These are phyloP conservation scores for Tulasnella calospora DNA, from an alignment of 768 basidiomycete genomes.

Conservation along the genomic window DNA sequence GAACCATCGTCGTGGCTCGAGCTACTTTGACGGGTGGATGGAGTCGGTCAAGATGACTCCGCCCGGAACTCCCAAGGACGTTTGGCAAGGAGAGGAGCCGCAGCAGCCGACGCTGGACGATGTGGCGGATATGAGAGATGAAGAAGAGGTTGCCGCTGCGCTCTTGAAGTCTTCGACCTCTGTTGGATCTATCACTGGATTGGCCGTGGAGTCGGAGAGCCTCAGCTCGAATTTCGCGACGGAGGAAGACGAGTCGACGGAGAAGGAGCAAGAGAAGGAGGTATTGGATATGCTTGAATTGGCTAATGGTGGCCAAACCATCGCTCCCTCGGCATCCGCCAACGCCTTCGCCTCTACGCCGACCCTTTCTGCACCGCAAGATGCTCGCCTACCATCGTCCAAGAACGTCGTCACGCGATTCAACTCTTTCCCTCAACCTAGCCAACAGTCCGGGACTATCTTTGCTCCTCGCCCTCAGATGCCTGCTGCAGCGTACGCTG, in stretches of 20 bases:
- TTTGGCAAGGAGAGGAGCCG: not conserved
- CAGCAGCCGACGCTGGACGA: not conserved
- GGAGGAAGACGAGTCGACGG: not conserved
- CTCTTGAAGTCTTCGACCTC: not conserved
- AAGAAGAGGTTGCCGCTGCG: constrained; percentile 2
- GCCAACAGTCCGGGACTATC: not conserved
- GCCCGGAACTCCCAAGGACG: not conserved
- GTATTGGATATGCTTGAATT: not conserved
- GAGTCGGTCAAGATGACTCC: constrained; percentile 10
- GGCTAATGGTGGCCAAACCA: not conserved
- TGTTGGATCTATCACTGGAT: not conserved
- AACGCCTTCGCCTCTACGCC: not conserved
- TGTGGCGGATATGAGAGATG: not conserved
- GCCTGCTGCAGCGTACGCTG: not conserved
- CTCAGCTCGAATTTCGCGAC: no score
- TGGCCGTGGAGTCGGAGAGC: not conserved
- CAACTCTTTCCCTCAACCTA: constrained; percentile 15
- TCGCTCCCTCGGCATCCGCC: not conserved
- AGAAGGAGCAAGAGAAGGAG: constrained; percentile 23
- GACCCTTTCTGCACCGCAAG: not conserved
- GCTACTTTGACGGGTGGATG: constrained; percentile 21
- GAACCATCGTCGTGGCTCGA: constrained; percentile 10
- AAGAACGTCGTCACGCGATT: not conserved
- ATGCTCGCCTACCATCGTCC: not conserved
- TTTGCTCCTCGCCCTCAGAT: not conserved